A percentile compares a stretch with the other conserved stretches of the same genome.
Conservation (phyloP, 148 eudicot genomes). For the Spergularia marina region DNA sequence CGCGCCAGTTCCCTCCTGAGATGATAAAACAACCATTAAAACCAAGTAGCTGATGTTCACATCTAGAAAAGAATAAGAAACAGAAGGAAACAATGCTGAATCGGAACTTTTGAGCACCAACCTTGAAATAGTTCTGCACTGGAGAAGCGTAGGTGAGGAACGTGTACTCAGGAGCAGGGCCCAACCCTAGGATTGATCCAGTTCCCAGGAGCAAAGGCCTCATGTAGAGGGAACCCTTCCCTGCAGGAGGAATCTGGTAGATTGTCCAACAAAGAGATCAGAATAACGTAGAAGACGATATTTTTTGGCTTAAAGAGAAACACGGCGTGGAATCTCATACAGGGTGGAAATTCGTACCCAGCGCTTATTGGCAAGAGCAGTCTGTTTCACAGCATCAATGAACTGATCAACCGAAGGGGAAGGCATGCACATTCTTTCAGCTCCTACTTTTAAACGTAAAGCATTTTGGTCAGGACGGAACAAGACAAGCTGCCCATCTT, state of each 20-base stretch:
- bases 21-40: neutral
- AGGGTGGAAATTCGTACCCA: conserved; percentile 32
- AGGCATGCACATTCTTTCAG: conserved; percentile 57
- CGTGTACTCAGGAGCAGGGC: conserved; percentile 81
- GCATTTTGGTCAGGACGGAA: conserved; percentile 49
- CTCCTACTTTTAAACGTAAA: conserved; percentile 39
- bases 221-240: conserved; percentile 84
- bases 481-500: conserved; percentile 32
- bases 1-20: conserved; percentile 71
- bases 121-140: conserved; percentile 90
- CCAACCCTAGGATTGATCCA: conserved; percentile 72
- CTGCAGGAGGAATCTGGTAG: conserved; percentile 85
- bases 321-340: neutral
- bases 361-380: conserved; percentile 46
- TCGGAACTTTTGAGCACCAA: conserved; percentile 8
- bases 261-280: neutral
- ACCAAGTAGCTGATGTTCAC: neutral
- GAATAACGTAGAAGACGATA: neutral
- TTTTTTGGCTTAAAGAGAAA: neutral
- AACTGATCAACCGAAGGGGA: conserved; percentile 44
- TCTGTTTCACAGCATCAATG: conserved; percentile 43
- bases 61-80: neutral
- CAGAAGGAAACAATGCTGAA: neutral
- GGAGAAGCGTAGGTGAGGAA: conserved; percentile 89
- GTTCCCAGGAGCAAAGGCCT: conserved; percentile 92